Evolutionary conservation across 305 asterid species (phyloP).

Genomic region (Coffea humblotiana): DNA sequence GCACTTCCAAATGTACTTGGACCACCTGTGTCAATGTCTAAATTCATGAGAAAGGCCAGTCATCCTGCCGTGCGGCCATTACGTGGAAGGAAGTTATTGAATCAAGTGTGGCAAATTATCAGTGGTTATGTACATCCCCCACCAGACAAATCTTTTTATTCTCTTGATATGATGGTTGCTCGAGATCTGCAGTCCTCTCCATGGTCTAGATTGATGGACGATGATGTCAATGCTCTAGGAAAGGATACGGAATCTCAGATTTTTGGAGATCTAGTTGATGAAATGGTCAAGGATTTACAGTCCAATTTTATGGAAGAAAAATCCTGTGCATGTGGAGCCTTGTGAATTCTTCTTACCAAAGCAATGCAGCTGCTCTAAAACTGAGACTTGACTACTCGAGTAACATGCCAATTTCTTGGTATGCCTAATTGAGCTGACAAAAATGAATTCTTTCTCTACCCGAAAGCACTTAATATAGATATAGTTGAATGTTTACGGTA

Average conservation of each 20-base stretch:
- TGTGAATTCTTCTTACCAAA: not conserved
- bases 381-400: not conserved
- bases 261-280: conserved; percentile 61
- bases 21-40: conserved; percentile 47
- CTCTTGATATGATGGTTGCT: conserved; percentile 64
- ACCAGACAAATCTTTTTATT: conserved; percentile 39
- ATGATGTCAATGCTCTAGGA: conserved; percentile 55
- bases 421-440: conserved; percentile 5
- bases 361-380: conserved; percentile 5
- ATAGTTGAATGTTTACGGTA: conserved; percentile 3
- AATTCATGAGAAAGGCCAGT: conserved; percentile 45
- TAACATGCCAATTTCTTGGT: conserved; percentile 4
- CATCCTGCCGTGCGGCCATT: conserved; percentile 49
- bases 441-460: not conserved
- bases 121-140: conserved; percentile 48
- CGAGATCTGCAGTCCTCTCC: conserved; percentile 56
- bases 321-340: not conserved
- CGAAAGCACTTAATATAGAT: not conserved
- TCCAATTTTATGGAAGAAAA: conserved; percentile 10
- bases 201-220: conserved; percentile 60
- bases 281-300: conserved; percentile 47
- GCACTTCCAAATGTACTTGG: conserved; percentile 64
- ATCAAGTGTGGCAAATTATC: conserved; percentile 57
- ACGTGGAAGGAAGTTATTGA: conserved; percentile 62
- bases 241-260: conserved; percentile 69